Percentiles rank a stretch among this genome's conserved stretches.
phyloP scores from a whole-genome alignment of 371 early-diverging fungal species.

The Rhizopus arrhizus region DNA sequence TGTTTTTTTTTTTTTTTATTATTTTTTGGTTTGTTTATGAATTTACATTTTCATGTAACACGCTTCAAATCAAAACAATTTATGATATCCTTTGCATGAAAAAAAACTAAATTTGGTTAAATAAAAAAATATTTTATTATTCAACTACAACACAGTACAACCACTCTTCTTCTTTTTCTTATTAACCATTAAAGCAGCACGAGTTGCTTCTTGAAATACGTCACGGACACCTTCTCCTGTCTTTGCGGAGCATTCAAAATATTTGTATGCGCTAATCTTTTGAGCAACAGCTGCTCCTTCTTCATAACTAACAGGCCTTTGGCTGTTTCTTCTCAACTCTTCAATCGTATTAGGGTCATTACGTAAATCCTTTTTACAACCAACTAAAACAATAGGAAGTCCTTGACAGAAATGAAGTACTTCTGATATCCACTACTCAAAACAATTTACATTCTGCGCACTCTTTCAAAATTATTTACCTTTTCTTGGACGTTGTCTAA shows the following conservation, averaged over 20 bases:
- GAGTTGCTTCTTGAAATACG: constrained; percentile 70
- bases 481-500: constrained; percentile 81
- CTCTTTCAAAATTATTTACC: constrained; percentile 36
- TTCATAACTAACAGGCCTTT: constrained; percentile 75
- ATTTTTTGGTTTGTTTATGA: neutral
- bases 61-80: neutral
- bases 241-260: constrained; percentile 75
- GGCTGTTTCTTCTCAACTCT: constrained; percentile 71
- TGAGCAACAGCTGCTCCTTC: constrained; percentile 70
- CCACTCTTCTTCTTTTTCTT: constrained; percentile 11
- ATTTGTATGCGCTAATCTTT: constrained; percentile 69
- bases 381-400: constrained; percentile 84
- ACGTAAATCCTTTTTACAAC: constrained; percentile 88
- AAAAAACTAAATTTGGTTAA: constrained; percentile 1
- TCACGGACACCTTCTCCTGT: constrained; percentile 69
- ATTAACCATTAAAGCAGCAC: constrained; percentile 56
- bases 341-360: constrained; percentile 73
- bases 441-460: neutral
- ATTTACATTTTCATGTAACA: neutral
- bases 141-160: constrained; percentile 8
- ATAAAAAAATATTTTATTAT: neutral
- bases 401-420: constrained; percentile 85
- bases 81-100: neutral
- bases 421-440: constrained; percentile 83
- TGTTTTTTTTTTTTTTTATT: neutral